Base-by-base conservation (phyloP, 306 rosid genomes). In the Alnus glutinosa region DNA sequence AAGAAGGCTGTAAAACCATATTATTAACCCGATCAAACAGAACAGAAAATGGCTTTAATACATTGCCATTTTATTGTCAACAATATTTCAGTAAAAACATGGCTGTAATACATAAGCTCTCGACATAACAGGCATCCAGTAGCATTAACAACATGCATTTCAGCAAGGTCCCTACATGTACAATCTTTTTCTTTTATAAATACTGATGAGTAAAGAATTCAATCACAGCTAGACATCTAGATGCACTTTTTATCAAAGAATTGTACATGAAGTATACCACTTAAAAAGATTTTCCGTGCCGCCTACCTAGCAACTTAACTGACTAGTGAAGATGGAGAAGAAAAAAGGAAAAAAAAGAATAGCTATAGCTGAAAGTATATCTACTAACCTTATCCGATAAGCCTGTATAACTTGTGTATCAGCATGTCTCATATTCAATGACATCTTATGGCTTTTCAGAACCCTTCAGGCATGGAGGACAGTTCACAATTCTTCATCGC, bases 201-300 rank as follows among this genome's bases (percentile, higher is more conserved):
- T 68, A 78, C 70, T 69, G 79, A 62, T 54, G 79, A 82, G 78
- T 78, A 64, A 64, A 50, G 36, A 54, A 49, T 30, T 48, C 50
- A 76, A 75, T 73, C 72, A 73, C 80, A 77, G 71, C 81, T 71
- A 81, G 70, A 67, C 84, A 77, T 68, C 80, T 87, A 77, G 82
- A 81, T 82, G 87, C 83, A 82, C 83, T 87, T 82, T 77, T 83
- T 75, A 68, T 79, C 79, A 89, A 90, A 81, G 81, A 87, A 86
- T 86, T 85, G 80, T 82, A 87, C 86, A 83, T 55, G 36, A 79
- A 86, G 78, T 85, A 83, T 79, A 81, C 81, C 86, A 81, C 78
- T 78, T 66, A 87, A 83, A 77, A 83, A 77, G 39, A 83, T 50
- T 79, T 73, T 78, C 70, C 85, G 82, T 79, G 82, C 84, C 44